phyloP scores from a whole-genome alignment of 139 green algal genomes.

The Micractinium sp. region DNA sequence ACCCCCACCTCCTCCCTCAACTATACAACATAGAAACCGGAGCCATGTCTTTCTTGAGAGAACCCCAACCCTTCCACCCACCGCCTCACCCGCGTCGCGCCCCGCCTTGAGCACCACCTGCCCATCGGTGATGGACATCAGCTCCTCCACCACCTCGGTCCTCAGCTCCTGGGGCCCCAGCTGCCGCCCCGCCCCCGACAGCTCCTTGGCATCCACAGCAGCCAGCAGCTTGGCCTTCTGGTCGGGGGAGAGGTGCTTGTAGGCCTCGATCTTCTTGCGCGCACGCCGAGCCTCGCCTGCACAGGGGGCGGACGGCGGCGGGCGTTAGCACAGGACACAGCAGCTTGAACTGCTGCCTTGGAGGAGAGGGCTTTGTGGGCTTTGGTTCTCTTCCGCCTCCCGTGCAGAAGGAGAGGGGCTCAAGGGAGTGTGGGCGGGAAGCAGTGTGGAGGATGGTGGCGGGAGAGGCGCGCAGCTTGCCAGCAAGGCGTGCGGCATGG shows the following conservation, averaged over 20 bases:
- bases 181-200: not conserved
- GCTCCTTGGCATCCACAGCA: slow-evolving; percentile 51
- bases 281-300: not conserved
- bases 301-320: no score
- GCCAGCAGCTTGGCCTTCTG: slow-evolving; percentile 76
- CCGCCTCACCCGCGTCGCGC: slow-evolving; percentile 9
- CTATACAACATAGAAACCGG: no score
- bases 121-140: slow-evolving; percentile 92
- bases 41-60: no score
- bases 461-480: no score
- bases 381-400: no score
- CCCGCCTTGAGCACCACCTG: slow-evolving; percentile 66
- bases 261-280: slow-evolving; percentile 65
- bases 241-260: slow-evolving; percentile 73
- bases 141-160: slow-evolving; percentile 84
- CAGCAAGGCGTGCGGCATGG: no score
- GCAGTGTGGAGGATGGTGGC: not conserved
- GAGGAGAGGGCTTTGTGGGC: no score
- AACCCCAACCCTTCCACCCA: no score
- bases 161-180: slow-evolving; percentile 32
- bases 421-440: not conserved
- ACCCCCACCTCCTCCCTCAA: no score
- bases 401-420: no score
- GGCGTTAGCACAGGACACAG: no score
- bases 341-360: no score